Conservation (phyloP, 345 rosid species). For the Eucalyptus pauciflora region DNA sequence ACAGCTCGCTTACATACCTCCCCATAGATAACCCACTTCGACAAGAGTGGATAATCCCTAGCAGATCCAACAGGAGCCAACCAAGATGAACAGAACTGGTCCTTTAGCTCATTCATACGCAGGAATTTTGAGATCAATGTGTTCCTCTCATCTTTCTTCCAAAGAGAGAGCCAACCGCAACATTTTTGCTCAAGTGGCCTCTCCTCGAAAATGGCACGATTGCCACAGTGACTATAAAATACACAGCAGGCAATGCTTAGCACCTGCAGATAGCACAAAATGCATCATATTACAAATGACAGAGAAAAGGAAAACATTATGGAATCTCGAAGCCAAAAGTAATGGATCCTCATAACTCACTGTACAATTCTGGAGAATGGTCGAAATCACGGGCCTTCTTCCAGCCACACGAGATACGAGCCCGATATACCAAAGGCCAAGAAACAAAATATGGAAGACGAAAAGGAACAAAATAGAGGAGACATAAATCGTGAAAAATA, state of each 20-base stretch:
- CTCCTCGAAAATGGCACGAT: constrained; percentile 59
- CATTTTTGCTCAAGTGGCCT: constrained; percentile 29
- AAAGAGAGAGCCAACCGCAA: constrained; percentile 59
- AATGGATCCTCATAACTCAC: constrained; percentile 32
- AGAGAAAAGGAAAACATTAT: neutral
- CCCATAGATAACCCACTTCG: constrained; percentile 97
- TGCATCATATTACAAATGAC: neutral
- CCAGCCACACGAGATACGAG: constrained; percentile 95
- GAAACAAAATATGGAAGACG: constrained; percentile 85
- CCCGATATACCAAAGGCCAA: constrained; percentile 89
- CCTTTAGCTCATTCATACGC: constrained; percentile 81
- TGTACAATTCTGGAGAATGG: constrained; percentile 90
- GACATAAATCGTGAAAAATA: constrained; percentile 77
- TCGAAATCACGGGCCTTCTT: constrained; percentile 80
- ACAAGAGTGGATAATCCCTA: constrained; percentile 89
- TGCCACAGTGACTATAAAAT: constrained; percentile 96
- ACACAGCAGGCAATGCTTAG: constrained; percentile 96
- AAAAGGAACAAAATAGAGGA: constrained; percentile 86
- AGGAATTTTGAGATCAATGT: constrained; percentile 66
- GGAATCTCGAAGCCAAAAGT: neutral
- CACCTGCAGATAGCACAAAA: constrained; percentile 36
- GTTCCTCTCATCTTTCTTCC: constrained; percentile 47
- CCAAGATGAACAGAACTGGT: constrained; percentile 95
- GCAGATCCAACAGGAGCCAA: constrained; percentile 99
- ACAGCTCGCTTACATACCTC: constrained; percentile 39